Conservation (phyloP, 2,329 filamentous ascomycete genomes). For the Cytospora chrysosperma region DNA sequence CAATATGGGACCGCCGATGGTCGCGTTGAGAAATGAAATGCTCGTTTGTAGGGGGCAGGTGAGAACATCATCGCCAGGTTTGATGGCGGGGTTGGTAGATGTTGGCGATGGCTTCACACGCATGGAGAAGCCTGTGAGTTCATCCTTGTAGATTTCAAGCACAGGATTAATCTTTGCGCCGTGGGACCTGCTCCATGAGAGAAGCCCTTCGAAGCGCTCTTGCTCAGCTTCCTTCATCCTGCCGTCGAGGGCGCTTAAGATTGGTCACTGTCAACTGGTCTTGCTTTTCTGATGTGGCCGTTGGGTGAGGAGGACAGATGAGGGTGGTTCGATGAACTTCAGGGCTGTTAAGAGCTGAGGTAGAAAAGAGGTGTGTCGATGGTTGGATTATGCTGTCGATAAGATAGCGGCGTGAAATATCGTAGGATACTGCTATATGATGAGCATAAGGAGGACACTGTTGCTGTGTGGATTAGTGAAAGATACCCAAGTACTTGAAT, state of each 20-base stretch:
- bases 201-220: conserved; percentile 36
- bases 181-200: conserved; percentile 48
- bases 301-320: too few relatives aligned
- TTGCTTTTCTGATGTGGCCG: background rate
- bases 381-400: background rate
- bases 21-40: conserved; percentile 59
- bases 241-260: background rate
- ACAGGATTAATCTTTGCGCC: conserved; percentile 50
- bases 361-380: background rate
- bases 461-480: too few relatives aligned
- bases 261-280: background rate
- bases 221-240: conserved; percentile 31
- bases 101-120: conserved; percentile 38
- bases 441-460: too few relatives aligned
- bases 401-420: background rate
- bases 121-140: conserved; percentile 53
- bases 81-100: conserved; percentile 25
- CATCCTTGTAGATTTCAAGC: conserved; percentile 53
- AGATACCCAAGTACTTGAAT: too few relatives aligned
- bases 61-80: conserved; percentile 46
- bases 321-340: background rate
- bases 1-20: conserved; percentile 36
- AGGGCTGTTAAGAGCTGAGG: background rate
- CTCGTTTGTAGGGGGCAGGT: conserved; percentile 52
- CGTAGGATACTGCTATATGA: background rate